Evolutionary conservation across 2,329 filamentous ascomycete genomes (phyloP), one percentile per base, ranked within the genome.

Genomic region (Fusarium camptoceras): DNA sequence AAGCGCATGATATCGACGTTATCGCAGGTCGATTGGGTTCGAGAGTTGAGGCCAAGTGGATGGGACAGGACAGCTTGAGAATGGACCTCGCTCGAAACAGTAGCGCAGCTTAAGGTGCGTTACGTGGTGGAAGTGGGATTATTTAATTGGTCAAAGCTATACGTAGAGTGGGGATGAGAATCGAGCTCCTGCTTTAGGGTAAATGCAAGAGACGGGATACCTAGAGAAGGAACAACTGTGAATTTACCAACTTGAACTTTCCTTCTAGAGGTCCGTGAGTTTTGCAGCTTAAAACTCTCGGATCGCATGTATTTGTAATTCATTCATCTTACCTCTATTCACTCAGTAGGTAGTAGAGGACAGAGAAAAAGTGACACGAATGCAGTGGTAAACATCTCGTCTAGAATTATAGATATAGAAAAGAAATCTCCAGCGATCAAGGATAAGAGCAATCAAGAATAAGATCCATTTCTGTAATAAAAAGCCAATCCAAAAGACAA

Each of bases 1-100:
- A 82, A 76, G 66, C 79, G 79, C 81, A 82, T 82, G 59, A 62
- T 78, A 72, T 64, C 51, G 57, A 55, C 46, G 69, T 55, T 54
- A 61, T 73, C 59, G 66, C 70, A 67, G 59, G 61, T 63, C 62
- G 55, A 60, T 69, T 68, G 42, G 46, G 57, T 69, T 68, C 47
- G 61, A 39, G 37, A 65, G 70, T 51, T 66, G 67, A 68, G 63
- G 70, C 69, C 63, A 76, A 76, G 70, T 78, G 69, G 41, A 66
- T 50, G 64, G 30, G 60, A 64, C 61, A 49, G 54, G 49, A 66
- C 62, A 55, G 77, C 76, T 79, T 75, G 68, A 72, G 67, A 77
- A 72, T 63, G 61, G 48, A 39, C 49, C 68, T 66, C 42, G 54
- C 68, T 66, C 51, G 54, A 68, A 57, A 62, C 48, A 59, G 65